A percentile compares a stretch with the other conserved stretches of the same genome.
These are phyloP conservation scores for Brassica juncea DNA, from an alignment of 345 rosid species.

Conservation along the genomic window DNA sequence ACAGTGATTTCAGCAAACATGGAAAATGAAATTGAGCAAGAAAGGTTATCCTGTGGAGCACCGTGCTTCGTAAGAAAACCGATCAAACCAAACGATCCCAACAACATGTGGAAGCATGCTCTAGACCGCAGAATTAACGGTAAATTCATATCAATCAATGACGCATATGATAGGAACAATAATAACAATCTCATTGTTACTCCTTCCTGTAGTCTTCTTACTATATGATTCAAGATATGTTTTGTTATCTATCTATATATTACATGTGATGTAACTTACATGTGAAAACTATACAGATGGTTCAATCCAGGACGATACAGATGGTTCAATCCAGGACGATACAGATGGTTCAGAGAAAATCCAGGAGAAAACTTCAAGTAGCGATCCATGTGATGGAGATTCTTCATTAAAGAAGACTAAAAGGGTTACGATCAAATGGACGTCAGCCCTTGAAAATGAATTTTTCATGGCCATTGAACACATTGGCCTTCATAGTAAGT, in stretches of 20 bases:
- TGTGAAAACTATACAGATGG: neutral
- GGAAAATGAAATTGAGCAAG: constrained; percentile 36
- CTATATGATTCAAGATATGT: neutral
- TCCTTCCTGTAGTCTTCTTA: neutral
- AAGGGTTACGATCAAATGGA: constrained; percentile 61
- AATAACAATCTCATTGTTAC: neutral
- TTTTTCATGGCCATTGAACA: constrained; percentile 51
- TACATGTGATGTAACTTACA: neutral
- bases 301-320: neutral
- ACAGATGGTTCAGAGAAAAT: neutral
- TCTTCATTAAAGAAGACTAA: neutral
- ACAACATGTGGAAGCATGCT: constrained; percentile 48
- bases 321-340: neutral
- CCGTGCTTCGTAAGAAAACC: constrained; percentile 49
- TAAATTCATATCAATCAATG: constrained; percentile 3
- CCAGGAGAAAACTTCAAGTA: neutral
- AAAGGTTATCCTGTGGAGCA: constrained; percentile 50
- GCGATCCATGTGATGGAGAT: neutral
- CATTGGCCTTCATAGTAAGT: constrained; percentile 58
- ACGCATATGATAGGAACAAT: neutral
- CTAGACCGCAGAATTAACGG: constrained; percentile 30
- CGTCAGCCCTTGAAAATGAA: constrained; percentile 43
- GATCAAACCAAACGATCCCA: constrained; percentile 42
- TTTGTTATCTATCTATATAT: neutral
- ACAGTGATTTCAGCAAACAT: constrained; percentile 69